phyloP scores from a whole-genome alignment of 768 basidiomycete species.

The Podaxis carcinomalis region DNA sequence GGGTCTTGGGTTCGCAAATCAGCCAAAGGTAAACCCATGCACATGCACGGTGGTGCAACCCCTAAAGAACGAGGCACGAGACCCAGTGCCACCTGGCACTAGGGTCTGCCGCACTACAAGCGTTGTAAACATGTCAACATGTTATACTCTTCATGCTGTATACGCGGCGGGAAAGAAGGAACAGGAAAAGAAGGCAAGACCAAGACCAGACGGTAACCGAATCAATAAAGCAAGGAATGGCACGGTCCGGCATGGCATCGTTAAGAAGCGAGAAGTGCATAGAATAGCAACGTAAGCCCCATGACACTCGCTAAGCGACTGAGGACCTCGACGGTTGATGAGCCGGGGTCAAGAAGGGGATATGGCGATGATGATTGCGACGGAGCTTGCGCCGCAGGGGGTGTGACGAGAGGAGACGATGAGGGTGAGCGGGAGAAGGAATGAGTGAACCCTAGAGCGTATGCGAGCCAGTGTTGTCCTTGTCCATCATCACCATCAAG shows the following conservation, averaged over 20 bases:
- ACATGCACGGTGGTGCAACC: no score
- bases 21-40: no score
- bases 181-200: not conserved
- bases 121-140: no score
- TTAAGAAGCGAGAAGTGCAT: constrained; percentile 31
- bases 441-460: not conserved
- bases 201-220: not conserved
- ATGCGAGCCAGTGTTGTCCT: not conserved
- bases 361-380: not conserved
- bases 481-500: not conserved
- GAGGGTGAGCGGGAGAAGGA: not conserved
- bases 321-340: not conserved
- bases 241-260: not conserved
- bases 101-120: no score
- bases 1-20: no score
- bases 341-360: not conserved
- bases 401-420: not conserved
- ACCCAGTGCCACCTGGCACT: no score
- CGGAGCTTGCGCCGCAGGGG: not conserved
- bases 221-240: not conserved
- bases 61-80: no score
- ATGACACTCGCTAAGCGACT: not conserved
- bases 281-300: constrained; percentile 9
- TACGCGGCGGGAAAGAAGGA: no score
- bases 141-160: no score